Base-by-base conservation (phyloP, 306 rosid genomes). In the Neltuma alba region DNA sequence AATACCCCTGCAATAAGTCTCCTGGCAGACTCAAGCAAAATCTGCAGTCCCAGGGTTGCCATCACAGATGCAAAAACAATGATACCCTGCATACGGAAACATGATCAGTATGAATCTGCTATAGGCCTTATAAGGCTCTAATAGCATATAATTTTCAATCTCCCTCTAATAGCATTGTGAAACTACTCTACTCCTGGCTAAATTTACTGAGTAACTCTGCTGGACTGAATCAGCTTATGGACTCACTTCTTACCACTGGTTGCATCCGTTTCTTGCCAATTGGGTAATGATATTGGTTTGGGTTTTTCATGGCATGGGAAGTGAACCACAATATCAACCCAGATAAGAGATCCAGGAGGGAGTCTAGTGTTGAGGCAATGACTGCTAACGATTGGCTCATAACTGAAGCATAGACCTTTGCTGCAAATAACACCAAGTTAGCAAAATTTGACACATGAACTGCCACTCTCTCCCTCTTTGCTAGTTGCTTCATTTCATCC, bases 211-310 rank as follows among this genome's bases (percentile, higher is more conserved):
- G 68, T 62, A 62, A 62, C 40, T 14, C 23, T 34, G 21, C 52
- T 70, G 47, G 36, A 45, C 28, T 57, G 7, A 47, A 37, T 64
- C 41, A 33, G 15, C 11, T 21, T 41, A 11, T 21, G 27, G 62
- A 3, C 23, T 14, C 54, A 78, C 30, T 69, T 8, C 81, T 81
- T 88, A 90, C 97, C 93, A 92, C 83, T 58, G 97, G 93, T 55
- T 92, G 96, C 97, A 92, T 91, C 62, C 92, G 93, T 41, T 85
- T 88, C 92, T 92, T 92, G 81, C 97, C 97, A 65, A 92, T 92
- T 70, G 97, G 97, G 71, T 92, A 92, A 81, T 78, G 82, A 79
- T 21, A 91, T 9, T 76, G 91, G 84, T 92, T 92, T 1, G 96
- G 91, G 9, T 30, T 86, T 84, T 64, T 89, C 97, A 92, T 92